A percentile compares a stretch with the other conserved stretches of the same genome.
Evolutionary conservation across 176 grass and related monocot species (phyloP).

Genomic region (Triticum turgidum): DNA sequence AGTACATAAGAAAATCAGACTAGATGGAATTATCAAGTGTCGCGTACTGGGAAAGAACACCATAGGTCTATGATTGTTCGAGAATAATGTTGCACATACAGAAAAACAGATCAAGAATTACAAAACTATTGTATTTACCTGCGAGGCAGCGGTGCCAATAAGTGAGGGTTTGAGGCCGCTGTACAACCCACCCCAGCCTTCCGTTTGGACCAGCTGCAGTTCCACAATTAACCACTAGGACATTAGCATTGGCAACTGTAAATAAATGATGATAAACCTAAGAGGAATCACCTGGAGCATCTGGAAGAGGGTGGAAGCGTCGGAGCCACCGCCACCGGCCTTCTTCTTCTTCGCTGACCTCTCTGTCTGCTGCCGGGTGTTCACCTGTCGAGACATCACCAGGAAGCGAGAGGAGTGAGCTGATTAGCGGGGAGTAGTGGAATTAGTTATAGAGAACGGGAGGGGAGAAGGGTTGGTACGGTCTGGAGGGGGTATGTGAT

Average conservation of each 20-base stretch:
- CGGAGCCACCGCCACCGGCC: background rate
- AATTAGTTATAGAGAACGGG: background rate
- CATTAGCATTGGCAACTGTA: background rate
- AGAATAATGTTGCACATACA: background rate
- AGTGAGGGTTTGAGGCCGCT: slow-evolving; percentile 96
- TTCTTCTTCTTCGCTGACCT: slow-evolving; percentile 73
- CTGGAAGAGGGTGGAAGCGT: slow-evolving; percentile 59
- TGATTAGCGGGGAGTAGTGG: background rate
- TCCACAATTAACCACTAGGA: background rate
- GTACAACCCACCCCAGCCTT: slow-evolving; percentile 92
- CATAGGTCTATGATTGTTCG: background rate
- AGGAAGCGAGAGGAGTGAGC: background rate
- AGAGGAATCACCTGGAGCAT: slow-evolving; percentile 71
- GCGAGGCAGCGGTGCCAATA: slow-evolving; percentile 82
- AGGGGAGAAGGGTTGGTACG: slow-evolving; percentile 20
- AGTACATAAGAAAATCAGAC: background rate
- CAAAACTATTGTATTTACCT: slow-evolving; percentile 41
- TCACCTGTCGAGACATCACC: slow-evolving; percentile 54
- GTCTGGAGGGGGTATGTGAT: slow-evolving; percentile 95
- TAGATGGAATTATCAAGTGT: background rate
- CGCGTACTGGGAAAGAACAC: background rate
- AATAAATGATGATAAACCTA: background rate
- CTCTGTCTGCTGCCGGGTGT: slow-evolving; percentile 95
- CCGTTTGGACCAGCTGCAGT: slow-evolving; percentile 69
- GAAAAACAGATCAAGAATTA: background rate